phyloP scores from a whole-genome alignment of 2,329 filamentous ascomycete species.

The Aspergillus hortae region DNA sequence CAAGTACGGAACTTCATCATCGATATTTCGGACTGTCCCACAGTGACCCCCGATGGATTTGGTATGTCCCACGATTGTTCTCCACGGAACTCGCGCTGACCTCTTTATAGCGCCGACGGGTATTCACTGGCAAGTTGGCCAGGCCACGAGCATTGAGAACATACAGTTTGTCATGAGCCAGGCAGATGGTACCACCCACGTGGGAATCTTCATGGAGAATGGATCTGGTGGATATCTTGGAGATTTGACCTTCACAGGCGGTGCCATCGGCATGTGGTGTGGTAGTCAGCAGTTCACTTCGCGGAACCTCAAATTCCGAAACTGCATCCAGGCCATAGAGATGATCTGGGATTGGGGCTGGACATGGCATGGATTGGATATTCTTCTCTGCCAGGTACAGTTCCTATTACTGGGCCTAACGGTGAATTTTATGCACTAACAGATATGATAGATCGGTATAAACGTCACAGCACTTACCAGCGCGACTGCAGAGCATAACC shows the following conservation, averaged over 20 bases:
- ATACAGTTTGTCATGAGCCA: neutral
- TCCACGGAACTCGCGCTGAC: neutral
- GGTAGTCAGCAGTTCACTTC: constrained; percentile 32
- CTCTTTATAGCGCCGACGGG: neutral
- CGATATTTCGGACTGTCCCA: constrained; percentile 27
- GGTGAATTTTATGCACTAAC: neutral
- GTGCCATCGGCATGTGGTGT: constrained; percentile 26
- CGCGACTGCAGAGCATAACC: neutral
- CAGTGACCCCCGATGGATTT: constrained; percentile 27
- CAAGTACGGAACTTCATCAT: constrained; percentile 30
- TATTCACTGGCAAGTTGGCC: neutral
- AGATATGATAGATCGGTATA: neutral
- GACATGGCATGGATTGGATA: constrained; percentile 29
- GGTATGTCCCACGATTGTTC: constrained; percentile 10
- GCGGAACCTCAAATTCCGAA: constrained; percentile 56
- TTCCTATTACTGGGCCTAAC: neutral
- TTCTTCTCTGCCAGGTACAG: neutral
- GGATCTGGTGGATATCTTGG: neutral
- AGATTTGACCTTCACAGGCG: constrained; percentile 22
- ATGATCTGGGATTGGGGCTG: constrained; percentile 26
- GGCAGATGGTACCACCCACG: neutral
- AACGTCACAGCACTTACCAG: neutral
- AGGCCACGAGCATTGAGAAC: constrained; percentile 7
- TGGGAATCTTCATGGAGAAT: neutral
- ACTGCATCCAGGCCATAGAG: constrained; percentile 52